Evolutionary conservation across 1,139 yeast genomes (phyloP).

Genomic region (Hyphopichia burtonii): DNA sequence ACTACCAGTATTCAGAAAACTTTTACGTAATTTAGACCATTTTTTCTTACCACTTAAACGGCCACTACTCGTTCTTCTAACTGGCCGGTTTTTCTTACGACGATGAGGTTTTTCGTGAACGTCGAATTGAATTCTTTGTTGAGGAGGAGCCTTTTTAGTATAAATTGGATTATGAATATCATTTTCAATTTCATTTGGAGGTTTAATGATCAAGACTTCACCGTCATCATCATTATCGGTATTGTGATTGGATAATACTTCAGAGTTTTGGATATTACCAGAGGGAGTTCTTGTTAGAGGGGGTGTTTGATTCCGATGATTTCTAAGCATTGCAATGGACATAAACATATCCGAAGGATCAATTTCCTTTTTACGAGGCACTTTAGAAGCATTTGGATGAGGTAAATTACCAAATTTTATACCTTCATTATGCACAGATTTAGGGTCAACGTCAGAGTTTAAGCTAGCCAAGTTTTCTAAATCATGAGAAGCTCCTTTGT

Average conservation of each 20-base stretch:
- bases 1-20: constrained; percentile 20
- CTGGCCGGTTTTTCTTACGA: constrained; percentile 9
- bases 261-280: background rate
- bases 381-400: constrained; percentile 24
- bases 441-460: constrained; percentile 1
- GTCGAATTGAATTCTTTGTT: constrained; percentile 18
- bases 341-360: constrained; percentile 83
- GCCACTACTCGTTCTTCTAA: background rate
- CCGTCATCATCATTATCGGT: constrained; percentile 52
- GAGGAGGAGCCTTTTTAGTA: constrained; percentile 20
- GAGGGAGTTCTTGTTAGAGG: background rate
- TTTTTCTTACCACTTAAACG: constrained; percentile 6
- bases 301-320: constrained; percentile 29
- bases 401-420: constrained; percentile 43
- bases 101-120: constrained; percentile 14
- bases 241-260: background rate
- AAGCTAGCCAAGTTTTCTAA: background rate
- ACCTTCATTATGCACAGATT: constrained; percentile 16
- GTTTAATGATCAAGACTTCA: constrained; percentile 76
- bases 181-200: constrained; percentile 71
- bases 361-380: constrained; percentile 45
- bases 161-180: constrained; percentile 35
- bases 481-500: too few relatives aligned
- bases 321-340: constrained; percentile 77
- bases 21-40: constrained; percentile 17